Evolutionary conservation across 345 rosid genomes (phyloP), one percentile per base, ranked within the genome.

Genomic region (Gossypium mustelinum): DNA sequence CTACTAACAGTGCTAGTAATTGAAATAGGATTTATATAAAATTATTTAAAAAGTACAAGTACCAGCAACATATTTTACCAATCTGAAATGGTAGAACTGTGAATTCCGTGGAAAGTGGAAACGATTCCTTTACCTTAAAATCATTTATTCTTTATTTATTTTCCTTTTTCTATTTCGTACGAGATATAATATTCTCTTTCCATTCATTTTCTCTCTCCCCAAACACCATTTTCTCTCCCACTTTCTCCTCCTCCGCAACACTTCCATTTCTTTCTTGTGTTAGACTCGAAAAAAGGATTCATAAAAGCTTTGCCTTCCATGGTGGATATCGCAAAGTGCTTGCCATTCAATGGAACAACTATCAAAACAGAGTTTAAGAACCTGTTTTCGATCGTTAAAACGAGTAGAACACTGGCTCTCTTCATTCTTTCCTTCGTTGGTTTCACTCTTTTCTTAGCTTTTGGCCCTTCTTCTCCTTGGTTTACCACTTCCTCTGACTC

Each of bases 361-460:
- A 10, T 79, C 10, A 0, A 78, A 11, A 52, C 89, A 48, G 94
- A 91, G 55, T 41, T 89, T 11, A 84, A 77, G 79, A 81, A 77
- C 80, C 77, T 90, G 50, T 68, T 81, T 81, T 70, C 86, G 39
- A 41, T 84, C 58, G 76, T 85, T 68, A 85, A 84, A 83, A 85
- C 88, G 27, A 81, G 88, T 73, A 84, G 87, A 78, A 82, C 89
- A 24, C 79, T 86, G 7, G 81, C 88, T 63, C 82, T 89, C 4
- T 87, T 88, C 87, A 77, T 84, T 81, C 81, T 87, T 73, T 86
- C 86, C 48, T 88, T 93, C 62, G 85, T 91, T 45, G 85, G 75
- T 68, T 87, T 93, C 75, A 88, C 96, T 69, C 78, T 83, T 59
- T 87, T 91, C 83, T 69, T 95, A 60, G 90, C 92, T 61, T 89